These are phyloP conservation scores for Petasospora fabianii DNA, from an alignment of 1,139 yeast species.

Conservation along the genomic window DNA sequence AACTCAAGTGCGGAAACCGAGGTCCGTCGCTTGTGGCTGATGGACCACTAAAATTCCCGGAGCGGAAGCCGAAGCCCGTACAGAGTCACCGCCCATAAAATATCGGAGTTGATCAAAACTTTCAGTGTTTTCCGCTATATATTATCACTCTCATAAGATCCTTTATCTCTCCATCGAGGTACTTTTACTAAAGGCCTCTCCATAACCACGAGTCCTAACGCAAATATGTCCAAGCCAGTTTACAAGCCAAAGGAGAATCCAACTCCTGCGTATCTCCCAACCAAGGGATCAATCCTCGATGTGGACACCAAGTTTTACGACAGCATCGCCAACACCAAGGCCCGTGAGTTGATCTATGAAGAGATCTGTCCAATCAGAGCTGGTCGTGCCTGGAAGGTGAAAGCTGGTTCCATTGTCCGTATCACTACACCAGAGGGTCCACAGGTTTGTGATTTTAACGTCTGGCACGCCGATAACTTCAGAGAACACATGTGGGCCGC, in stretches of 20 bases:
- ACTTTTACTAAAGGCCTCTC: neutral
- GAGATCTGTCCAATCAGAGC: slow-evolving; percentile 45
- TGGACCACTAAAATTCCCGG: neutral
- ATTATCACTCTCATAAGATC: too few species aligned
- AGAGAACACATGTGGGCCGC: slow-evolving; percentile 69
- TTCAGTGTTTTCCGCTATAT: neutral
- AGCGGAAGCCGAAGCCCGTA: neutral
- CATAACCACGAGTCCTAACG: too few species aligned
- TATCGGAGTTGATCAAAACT: neutral
- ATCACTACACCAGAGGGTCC: slow-evolving; percentile 66
- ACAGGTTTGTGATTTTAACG: slow-evolving; percentile 65
- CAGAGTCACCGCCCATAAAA: neutral
- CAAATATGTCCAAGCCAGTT: slow-evolving; percentile 18
- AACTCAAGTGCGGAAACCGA: too few species aligned
- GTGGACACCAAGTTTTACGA: slow-evolving; percentile 48
- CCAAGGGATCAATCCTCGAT: slow-evolving; percentile 44
- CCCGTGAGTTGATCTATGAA: slow-evolving; percentile 18
- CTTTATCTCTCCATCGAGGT: too few species aligned
- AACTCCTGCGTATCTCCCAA: slow-evolving; percentile 55
- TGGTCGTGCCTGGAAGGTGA: slow-evolving; percentile 59
- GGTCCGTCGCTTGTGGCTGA: too few species aligned
- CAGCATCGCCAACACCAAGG: slow-evolving; percentile 39
- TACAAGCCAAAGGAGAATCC: slow-evolving; percentile 33
- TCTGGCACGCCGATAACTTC: slow-evolving; percentile 59
- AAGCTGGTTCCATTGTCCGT: slow-evolving; percentile 55